These are phyloP conservation scores for Monosporozyma servazzii DNA, from an alignment of 805 yeast genomes.

Conservation along the genomic window DNA sequence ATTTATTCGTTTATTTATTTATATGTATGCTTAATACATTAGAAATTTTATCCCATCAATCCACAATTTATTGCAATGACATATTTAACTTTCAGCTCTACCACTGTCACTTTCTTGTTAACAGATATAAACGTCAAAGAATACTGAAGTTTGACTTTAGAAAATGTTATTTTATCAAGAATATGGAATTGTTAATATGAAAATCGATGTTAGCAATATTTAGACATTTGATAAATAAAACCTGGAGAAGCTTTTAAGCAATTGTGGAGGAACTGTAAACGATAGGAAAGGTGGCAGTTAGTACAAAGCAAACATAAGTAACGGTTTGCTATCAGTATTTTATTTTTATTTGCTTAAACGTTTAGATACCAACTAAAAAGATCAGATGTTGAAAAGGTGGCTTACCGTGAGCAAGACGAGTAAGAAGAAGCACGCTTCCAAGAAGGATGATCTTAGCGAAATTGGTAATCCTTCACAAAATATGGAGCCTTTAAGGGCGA, in stretches of 20 bases:
- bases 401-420: neutral
- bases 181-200: neutral
- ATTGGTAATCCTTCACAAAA: neutral
- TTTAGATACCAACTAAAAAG: neutral
- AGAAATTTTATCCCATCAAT: neutral
- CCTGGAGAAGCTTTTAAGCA: neutral
- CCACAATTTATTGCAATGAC: neutral
- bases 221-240: neutral
- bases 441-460: neutral
- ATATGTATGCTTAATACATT: neutral
- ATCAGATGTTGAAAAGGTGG: constrained; percentile 19
- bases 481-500: neutral
- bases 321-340: neutral
- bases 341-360: neutral
- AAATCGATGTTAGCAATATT: neutral
- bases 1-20: neutral
- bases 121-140: neutral
- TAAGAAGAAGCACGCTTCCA: constrained; percentile 1
- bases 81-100: neutral
- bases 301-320: neutral
- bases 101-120: neutral
- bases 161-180: neutral
- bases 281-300: neutral
- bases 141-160: neutral
- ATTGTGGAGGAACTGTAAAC: neutral